phyloP scores from a whole-genome alignment of 2,329 filamentous ascomycete genomes.

The Alternaria panax region DNA sequence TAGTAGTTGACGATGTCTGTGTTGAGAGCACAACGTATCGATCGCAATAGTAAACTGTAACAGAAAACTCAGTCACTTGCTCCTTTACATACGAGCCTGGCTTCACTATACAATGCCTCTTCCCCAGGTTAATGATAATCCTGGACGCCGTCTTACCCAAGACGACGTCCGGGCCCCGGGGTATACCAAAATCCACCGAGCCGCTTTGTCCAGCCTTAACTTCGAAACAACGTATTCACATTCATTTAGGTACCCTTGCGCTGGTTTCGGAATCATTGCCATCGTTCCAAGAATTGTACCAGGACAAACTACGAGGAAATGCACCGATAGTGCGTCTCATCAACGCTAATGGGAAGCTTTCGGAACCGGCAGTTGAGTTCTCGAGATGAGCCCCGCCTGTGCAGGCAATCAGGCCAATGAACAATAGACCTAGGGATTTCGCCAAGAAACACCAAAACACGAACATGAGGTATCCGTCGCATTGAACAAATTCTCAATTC shows the following conservation, averaged over 20 bases:
- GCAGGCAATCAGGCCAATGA: neutral
- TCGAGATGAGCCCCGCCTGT: no score
- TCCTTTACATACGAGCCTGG: neutral
- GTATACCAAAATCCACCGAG: constrained; percentile 6
- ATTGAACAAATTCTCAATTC: neutral
- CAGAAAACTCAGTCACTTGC: neutral
- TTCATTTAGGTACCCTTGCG: neutral
- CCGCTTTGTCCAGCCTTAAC: neutral
- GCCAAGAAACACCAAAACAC: neutral
- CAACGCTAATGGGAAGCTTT: no score
- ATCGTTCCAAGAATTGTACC: neutral
- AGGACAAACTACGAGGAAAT: neutral
- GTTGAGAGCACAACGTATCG: neutral
- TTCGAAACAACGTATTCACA: neutral
- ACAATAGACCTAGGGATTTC: neutral
- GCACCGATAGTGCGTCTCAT: neutral
- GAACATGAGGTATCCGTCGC: neutral
- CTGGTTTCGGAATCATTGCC: neutral
- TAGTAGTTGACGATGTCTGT: neutral
- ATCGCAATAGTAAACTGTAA: neutral
- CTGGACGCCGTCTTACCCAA: no score
- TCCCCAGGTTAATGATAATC: neutral
- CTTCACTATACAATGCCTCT: neutral
- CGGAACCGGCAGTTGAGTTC: neutral
- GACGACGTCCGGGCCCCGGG: no score